Evolutionary conservation across 495 filamentous ascomycete genomes (phyloP), one percentile per base, ranked within the genome.

Genomic region (Saxispiralis lemnorum): DNA sequence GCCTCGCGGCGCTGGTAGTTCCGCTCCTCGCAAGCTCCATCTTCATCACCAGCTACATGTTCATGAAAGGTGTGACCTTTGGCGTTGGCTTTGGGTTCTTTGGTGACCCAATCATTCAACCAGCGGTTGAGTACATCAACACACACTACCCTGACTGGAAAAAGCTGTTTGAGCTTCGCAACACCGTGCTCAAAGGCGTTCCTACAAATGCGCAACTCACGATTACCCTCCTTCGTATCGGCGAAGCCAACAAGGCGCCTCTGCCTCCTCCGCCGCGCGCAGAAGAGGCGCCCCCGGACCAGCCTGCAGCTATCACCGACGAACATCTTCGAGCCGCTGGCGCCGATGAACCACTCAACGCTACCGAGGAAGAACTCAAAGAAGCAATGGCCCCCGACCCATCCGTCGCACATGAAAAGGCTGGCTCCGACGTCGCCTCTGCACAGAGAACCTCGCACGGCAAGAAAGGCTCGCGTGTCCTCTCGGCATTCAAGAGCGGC

Each of bases 151-250:
- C 83, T 4, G 54, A 80, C 55, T 93, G 85, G 85, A 67, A 78
- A 49, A 78, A 81, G 44, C 55, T 77, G 2, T 63, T 89, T 15
- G 75, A 84, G 47, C 63, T 82, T 1, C 59, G 78, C 47, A 81
- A 79, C 53, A 81, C 78, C 4, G 50, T 92, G 2, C 73, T 93
- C 40, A 78, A 80, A 53, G 82, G 80, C n/a, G 74, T 86, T 31
- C 85, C 85, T 0, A 93, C 85, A 2, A 89, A 93, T 54, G 83
- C 83, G 14, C 85, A 92, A 51, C 67, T 93, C 12, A 81, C 84
- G 0, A 59, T 93, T 36, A 93, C 85, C 3, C 70, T 93, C 11
- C 78, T 94, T 19, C 79, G 86, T 31, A 76, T 87, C 42, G 83
- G 84, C 40, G 85, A 92, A 63, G 77, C 75, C 15, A 88, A 86